A percentile compares a stretch with the other conserved stretches of the same genome.
Evolutionary conservation across 2,329 filamentous ascomycete species (phyloP).

Genomic region (Fusarium setosum): DNA sequence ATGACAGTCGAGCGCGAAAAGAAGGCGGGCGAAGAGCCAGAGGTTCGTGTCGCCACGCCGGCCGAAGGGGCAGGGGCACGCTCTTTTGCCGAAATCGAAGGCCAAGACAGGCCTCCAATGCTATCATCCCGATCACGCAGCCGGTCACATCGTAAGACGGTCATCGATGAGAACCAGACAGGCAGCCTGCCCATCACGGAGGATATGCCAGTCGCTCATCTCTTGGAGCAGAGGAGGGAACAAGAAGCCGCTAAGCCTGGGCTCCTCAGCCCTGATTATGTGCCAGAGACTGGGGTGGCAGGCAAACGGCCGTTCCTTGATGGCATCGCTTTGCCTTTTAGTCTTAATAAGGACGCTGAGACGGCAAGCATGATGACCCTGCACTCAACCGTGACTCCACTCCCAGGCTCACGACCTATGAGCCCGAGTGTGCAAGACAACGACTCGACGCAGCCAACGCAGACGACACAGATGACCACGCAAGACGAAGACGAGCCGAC

Average conservation of each 20-base stretch:
- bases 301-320: conserved; percentile 75
- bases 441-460: conserved; percentile 23
- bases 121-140: conserved; percentile 46
- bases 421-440: conserved; percentile 40
- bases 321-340: conserved; percentile 80
- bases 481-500: conserved; percentile 48
- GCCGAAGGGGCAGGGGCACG: conserved; percentile 58
- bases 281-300: conserved; percentile 61
- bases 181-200: conserved; percentile 48
- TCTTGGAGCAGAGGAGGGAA: conserved; percentile 56
- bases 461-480: conserved; percentile 27
- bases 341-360: conserved; percentile 70
- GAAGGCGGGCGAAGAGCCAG: conserved; percentile 56
- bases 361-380: conserved; percentile 80
- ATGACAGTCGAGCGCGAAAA: conserved; percentile 72
- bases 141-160: conserved; percentile 57
- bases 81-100: conserved; percentile 53
- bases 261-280: conserved; percentile 56
- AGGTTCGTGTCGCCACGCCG: conserved; percentile 47
- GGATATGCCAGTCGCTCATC: conserved; percentile 55
- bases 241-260: conserved; percentile 53
- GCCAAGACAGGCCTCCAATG: conserved; percentile 48
- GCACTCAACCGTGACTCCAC: conserved; percentile 52
- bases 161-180: conserved; percentile 64
- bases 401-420: conserved; percentile 47